Conservation (phyloP, 2,329 filamentous ascomycete genomes). For the Aspergillus neotritici region DNA sequence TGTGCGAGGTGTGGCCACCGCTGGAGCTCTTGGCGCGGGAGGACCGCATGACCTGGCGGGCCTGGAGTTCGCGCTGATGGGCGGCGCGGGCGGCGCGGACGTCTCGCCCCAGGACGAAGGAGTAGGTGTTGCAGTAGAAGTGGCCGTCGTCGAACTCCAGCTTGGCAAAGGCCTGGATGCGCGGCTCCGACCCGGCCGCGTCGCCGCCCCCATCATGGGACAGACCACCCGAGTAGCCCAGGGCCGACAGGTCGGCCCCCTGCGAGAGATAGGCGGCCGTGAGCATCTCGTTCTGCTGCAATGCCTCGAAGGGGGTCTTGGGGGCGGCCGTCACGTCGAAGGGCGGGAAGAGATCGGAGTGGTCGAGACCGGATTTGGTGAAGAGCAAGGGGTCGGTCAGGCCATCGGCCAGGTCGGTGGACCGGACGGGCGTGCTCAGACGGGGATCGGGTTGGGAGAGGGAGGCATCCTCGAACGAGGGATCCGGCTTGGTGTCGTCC, state of each 20-base stretch:
- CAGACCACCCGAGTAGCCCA: constrained; percentile 27
- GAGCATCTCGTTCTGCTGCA: constrained; percentile 38
- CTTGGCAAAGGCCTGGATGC: constrained; percentile 57
- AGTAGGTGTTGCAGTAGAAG: constrained; percentile 60
- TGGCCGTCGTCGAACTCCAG: constrained; percentile 60
- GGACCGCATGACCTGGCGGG: constrained; percentile 34
- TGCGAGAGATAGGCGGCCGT: constrained; percentile 36
- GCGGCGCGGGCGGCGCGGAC: constrained; percentile 47
- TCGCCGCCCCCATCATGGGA: constrained; percentile 30
- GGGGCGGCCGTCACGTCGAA: constrained; percentile 30
- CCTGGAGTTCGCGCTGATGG: constrained; percentile 40
- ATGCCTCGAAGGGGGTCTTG: constrained; percentile 32
- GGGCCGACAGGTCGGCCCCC: constrained; percentile 29
- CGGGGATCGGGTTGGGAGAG: constrained; percentile 10
- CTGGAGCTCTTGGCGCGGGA: constrained; percentile 44
- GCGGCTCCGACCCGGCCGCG: constrained; percentile 38
- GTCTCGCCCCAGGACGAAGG: constrained; percentile 59
- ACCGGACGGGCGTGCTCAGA: constrained; percentile 4
- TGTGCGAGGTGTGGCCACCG: constrained; percentile 40
- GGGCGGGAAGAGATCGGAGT: constrained; percentile 31
- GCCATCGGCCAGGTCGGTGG: constrained; percentile 23
- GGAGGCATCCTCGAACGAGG: constrained; percentile 1
- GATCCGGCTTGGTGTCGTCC: too few relatives aligned
- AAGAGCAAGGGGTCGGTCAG: constrained; percentile 33
- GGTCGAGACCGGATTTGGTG: constrained; percentile 25